Evolutionary conservation across 78 protist species (phyloP), one percentile per base, ranked within the genome.

Genomic region (Acrasis kona): DNA sequence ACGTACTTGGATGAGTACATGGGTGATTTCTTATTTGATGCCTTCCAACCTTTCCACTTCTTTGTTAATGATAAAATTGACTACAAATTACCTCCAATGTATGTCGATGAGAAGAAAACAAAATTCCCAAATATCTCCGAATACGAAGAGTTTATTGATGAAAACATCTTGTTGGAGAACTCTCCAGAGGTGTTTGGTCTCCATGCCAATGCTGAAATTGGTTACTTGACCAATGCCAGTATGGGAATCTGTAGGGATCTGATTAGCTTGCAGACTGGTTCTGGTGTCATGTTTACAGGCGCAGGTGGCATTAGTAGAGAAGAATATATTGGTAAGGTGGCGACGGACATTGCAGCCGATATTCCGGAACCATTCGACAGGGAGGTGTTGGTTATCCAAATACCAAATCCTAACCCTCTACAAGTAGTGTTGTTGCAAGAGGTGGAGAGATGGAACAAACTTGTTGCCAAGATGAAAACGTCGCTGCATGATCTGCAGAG

Each of bases 11-110:
- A 89, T 28, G 98, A 95, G 89, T 95, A 88, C 89, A 66, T 95
- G 67, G 98, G 98, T 28, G 96, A 95, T 82, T 92, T 95, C 81
- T 58, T 95, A 30, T 92, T 92, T 34, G 96, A 92, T 70, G 29
- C 85, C 10, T 89, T 84, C 91, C 96, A 90, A 71, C 92, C 92
- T 4, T 92, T 91, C 86, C 84, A 74, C 76, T 90, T 94, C 67
- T 88, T 40, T 84, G 1, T 57, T 38, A 41, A 77, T 71, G 71
- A 1, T 28, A 77, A 84, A 39, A n/a, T 67, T 67, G 19, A 39
- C 39, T 39, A n/a, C 19, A n/a, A n/a, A 12, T 19, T 67, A n/a
- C 71, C 19, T 67, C 12, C 39, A n/a, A n/a, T n/a, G n/a, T n/a
- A n/a, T n/a, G n/a, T n/a, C n/a, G n/a, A n/a, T n/a, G n/a, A n/a